These are phyloP conservation scores for Monosporascus sp. DNA, from an alignment of 2,329 filamentous ascomycete genomes.

Conservation along the genomic window DNA sequence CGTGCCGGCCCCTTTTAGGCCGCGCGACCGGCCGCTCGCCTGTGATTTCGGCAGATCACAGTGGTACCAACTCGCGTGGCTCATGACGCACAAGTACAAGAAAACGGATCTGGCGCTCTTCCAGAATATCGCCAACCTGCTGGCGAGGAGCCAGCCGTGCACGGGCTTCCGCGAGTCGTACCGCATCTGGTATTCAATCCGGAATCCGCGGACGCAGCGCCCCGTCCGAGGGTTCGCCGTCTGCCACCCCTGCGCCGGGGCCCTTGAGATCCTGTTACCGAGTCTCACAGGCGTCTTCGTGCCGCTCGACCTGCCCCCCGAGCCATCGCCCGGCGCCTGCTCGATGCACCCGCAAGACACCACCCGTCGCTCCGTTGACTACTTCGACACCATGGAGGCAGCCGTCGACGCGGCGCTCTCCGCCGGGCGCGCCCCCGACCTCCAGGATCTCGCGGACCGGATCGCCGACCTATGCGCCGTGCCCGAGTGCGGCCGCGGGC, in stretches of 20 bases:
- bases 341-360: slow-evolving; percentile 53
- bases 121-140: slow-evolving; percentile 60
- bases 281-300: slow-evolving; percentile 63
- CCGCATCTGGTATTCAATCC: slow-evolving; percentile 70
- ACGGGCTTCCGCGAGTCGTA: slow-evolving; percentile 47
- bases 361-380: slow-evolving; percentile 47
- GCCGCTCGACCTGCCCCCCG: slow-evolving; percentile 39
- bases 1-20: slow-evolving; percentile 51
- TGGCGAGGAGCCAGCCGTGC: slow-evolving; percentile 52
- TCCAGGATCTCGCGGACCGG: slow-evolving; percentile 58
- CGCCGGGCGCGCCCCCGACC: slow-evolving; percentile 44
- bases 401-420: slow-evolving; percentile 45
- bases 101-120: slow-evolving; percentile 63
- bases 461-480: slow-evolving; percentile 52
- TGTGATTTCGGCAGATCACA: slow-evolving; percentile 75
- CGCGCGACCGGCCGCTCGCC: slow-evolving; percentile 51
- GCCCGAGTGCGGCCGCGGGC: slow-evolving; percentile 61
- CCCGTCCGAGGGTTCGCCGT: slow-evolving; percentile 67
- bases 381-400: slow-evolving; percentile 56
- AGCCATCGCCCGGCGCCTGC: slow-evolving; percentile 53
- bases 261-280: slow-evolving; percentile 69
- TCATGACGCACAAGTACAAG: slow-evolving; percentile 68
- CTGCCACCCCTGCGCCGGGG: slow-evolving; percentile 68
- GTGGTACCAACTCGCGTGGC: slow-evolving; percentile 82
- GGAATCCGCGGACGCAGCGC: slow-evolving; percentile 58